Evolutionary conservation across 2,329 filamentous ascomycete species (phyloP).

Genomic region (Botryotinia globosa): DNA sequence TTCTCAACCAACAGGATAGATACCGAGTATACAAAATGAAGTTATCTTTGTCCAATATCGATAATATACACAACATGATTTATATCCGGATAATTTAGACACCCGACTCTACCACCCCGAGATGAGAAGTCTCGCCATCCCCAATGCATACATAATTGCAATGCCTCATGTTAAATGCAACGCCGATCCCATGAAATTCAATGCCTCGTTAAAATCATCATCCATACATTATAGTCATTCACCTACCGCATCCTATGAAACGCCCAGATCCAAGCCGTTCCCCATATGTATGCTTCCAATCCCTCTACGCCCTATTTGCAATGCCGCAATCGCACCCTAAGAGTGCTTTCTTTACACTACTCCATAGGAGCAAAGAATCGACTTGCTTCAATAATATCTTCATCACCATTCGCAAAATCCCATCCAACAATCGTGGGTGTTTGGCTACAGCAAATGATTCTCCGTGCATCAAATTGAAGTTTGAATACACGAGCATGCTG

Average conservation of each 20-base stretch:
- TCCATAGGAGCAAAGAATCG: constrained; percentile 71
- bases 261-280: not conserved
- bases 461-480: constrained; percentile 88
- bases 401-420: constrained; percentile 91
- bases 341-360: constrained; percentile 32
- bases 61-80: not conserved
- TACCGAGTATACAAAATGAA: not conserved
- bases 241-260: not conserved
- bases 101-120: not conserved
- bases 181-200: not conserved
- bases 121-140: not conserved
- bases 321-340: not conserved
- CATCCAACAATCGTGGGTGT: constrained; percentile 90
- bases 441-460: constrained; percentile 93
- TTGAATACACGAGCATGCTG: constrained; percentile 72
- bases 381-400: constrained; percentile 72
- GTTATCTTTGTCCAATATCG: too few relatives aligned
- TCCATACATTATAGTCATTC: not conserved
- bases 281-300: not conserved
- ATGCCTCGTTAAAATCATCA: not conserved
- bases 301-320: not conserved
- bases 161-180: not conserved
- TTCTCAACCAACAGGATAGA: too few relatives aligned
- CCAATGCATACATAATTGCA: not conserved
- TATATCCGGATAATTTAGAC: not conserved